Evolutionary conservation across 1,284 basidiomycete species (phyloP).

Genomic region (Coriolopsis trogii): DNA sequence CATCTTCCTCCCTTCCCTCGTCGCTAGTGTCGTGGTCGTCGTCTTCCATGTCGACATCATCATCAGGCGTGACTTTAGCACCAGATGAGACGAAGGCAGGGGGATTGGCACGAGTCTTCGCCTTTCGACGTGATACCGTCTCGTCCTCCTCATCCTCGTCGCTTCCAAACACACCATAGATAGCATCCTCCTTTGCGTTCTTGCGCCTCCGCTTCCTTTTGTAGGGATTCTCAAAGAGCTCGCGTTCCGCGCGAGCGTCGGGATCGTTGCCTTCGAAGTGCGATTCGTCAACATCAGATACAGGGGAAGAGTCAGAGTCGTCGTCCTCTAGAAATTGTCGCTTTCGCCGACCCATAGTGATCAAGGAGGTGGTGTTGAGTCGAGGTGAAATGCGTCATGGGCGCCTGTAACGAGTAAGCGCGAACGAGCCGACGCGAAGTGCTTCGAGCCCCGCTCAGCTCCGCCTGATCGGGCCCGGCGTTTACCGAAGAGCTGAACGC

Average conservation of each 20-base stretch:
- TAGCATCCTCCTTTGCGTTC: conserved; percentile 73
- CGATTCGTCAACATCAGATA: conserved; percentile 52
- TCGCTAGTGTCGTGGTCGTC: conserved; percentile 34
- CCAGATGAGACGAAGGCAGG: conserved; percentile 72
- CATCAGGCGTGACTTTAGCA: conserved; percentile 47
- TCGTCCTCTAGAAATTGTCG: conserved; percentile 77
- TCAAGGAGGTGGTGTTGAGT: not conserved
- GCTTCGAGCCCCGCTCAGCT: conserved; percentile 13
- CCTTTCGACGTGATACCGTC: conserved; percentile 34
- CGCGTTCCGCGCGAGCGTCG: conserved; percentile 76
- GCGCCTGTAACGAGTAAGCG: too few species aligned
- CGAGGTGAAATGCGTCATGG: not conserved
- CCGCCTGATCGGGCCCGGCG: conserved; percentile 21
- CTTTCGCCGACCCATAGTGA: conserved; percentile 80
- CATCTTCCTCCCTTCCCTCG: conserved; percentile 35
- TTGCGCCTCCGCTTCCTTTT: conserved; percentile 65
- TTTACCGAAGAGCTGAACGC: conserved; percentile 21
- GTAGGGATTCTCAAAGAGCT: conserved; percentile 82
- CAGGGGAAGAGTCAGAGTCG: conserved; percentile 63
- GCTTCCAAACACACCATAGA: conserved; percentile 85
- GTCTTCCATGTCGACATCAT: conserved; percentile 33
- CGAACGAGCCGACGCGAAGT: too few species aligned
- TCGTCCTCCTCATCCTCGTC: conserved; percentile 59
- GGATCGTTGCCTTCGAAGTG: conserved; percentile 56
- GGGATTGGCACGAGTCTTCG: conserved; percentile 76